Evolutionary conservation across 495 filamentous ascomycete genomes (phyloP).

Genomic region (Cryomyces minteri): DNA sequence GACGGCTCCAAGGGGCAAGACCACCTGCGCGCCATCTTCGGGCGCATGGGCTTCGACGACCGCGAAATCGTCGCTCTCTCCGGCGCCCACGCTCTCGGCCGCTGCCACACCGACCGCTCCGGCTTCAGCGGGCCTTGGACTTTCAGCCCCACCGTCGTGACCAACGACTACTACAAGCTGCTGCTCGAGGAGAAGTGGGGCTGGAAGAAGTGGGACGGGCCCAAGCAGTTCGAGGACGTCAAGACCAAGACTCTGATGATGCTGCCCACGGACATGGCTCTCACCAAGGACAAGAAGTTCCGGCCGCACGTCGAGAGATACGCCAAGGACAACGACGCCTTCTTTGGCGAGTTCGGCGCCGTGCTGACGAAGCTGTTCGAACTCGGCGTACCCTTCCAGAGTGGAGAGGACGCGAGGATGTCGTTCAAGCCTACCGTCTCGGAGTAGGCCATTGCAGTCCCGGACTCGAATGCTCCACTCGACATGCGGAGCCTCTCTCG

Average conservation of each 20-base stretch:
- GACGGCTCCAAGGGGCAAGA: conserved; percentile 63
- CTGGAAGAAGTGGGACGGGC: conserved; percentile 86
- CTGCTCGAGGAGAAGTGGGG: conserved; percentile 85
- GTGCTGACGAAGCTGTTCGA: conserved; percentile 74
- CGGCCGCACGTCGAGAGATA: conserved; percentile 72
- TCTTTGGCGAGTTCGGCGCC: conserved; percentile 84
- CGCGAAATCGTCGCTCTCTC: conserved; percentile 83
- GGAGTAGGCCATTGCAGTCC: not conserved
- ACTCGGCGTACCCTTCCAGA: conserved; percentile 79
- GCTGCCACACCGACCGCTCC: conserved; percentile 76
- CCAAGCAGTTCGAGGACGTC: conserved; percentile 70
- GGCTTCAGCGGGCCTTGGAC: conserved; percentile 92
- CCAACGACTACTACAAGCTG: conserved; percentile 85
- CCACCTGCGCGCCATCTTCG: conserved; percentile 86
- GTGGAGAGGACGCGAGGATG: conserved; percentile 43
- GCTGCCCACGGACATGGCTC: conserved; percentile 79
- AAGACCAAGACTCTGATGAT: conserved; percentile 84
- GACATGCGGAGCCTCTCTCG: too few relatives aligned
- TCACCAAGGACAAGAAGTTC: conserved; percentile 82
- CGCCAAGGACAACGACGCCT: conserved; percentile 75
- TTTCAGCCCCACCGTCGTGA: conserved; percentile 85
- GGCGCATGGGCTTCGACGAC: conserved; percentile 96
- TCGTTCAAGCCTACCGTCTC: conserved; percentile 49
- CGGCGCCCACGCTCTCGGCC: conserved; percentile 83
- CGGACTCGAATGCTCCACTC: too few relatives aligned